Percentiles rank a stretch among this genome's conserved stretches.
These are phyloP conservation scores for Neurospora sp. DNA, from an alignment of 495 filamentous ascomycete genomes.

Conservation along the genomic window DNA sequence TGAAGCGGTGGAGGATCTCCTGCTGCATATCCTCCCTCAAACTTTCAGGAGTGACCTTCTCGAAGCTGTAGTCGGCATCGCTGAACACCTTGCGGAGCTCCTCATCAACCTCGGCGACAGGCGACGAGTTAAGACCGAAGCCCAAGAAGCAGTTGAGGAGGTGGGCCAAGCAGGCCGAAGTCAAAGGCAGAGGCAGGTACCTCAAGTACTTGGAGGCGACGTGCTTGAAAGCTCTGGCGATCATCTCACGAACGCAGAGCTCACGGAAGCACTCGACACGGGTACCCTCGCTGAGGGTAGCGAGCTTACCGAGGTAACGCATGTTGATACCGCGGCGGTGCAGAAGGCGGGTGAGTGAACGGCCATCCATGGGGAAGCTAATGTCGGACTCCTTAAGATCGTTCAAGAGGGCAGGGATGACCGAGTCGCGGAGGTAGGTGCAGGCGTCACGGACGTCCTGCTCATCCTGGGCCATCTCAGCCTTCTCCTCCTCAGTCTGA, in stretches of 20 bases:
- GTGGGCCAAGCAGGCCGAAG: conserved; percentile 69
- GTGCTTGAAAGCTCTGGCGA: conserved; percentile 91
- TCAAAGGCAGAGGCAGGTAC: conserved; percentile 67
- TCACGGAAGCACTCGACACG: conserved; percentile 67
- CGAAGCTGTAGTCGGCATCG: conserved; percentile 75
- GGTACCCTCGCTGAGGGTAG: conserved; percentile 54
- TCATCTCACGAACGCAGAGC: conserved; percentile 82
- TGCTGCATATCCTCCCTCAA: conserved; percentile 60
- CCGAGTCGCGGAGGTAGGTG: conserved; percentile 59
- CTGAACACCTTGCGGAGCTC: conserved; percentile 62
- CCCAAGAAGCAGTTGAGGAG: conserved; percentile 93
- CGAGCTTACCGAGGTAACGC: conserved; percentile 83
- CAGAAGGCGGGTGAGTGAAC: conserved; percentile 76
- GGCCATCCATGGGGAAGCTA: conserved; percentile 95
- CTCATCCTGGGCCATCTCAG: conserved; percentile 76
- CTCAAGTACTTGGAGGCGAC: conserved; percentile 69
- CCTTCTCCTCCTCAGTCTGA: conserved; percentile 82
- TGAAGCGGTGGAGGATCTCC: conserved; percentile 65
- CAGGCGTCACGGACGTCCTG: conserved; percentile 78
- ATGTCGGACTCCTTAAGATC: conserved; percentile 89
- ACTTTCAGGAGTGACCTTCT: conserved; percentile 60
- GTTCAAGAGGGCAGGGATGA: conserved; percentile 62
- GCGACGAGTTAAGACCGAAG: conserved; percentile 60
- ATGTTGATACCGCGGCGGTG: conserved; percentile 98
- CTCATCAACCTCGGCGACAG: conserved; percentile 67